Base-by-base conservation (phyloP, 441 rosid genomes). In the Gossypium lobatum region DNA sequence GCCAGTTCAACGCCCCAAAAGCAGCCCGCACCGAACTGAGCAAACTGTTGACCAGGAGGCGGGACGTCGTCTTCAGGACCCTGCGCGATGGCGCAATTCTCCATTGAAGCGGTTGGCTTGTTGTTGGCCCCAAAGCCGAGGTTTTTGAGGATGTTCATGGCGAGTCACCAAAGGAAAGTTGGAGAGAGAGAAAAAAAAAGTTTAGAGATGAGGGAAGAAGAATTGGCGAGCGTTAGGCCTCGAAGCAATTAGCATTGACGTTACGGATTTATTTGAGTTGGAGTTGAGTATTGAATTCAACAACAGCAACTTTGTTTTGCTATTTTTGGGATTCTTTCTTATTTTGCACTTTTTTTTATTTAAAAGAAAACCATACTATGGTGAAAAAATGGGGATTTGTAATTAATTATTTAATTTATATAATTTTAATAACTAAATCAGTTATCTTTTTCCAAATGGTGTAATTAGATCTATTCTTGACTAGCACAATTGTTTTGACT, bases 131-230 rank as follows among this genome's bases (percentile, higher is more conserved):
- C 97, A 61, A 95, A 87, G 2, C 97, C 94, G 53, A 94, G 76
- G 72, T 84, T 88, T 86, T 85, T 92, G 79, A 94, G 95, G 79
- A 94, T 87, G 87, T 92, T 92, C 98, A 94, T 89, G 8, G 82
- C 80, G 42, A 86, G 62, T 1, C 53, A 65, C 76, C 20, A 26
- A 78, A 45, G 18, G 60, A 64, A 75, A 60, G 46, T 6, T 48
- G 72, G 46, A 61, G 53, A 28, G 82, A 77, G 60, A 70, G 55
- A 58, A 75, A n/a, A 50, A 70, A 80, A 70, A 70, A 84, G 80
- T 6, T 71, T 77, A 7, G 82, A 53, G 28, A 80, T 68, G 50
- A 84, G n/a, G 58, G 75, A 31, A 13, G 62, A 48, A 45, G 70
- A 21, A 17, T 61, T 69, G 31, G 20, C 34, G 23, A 66, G 57